phyloP scores from a whole-genome alignment of 257 asterid genomes.

The Solanum ossicruentum region DNA sequence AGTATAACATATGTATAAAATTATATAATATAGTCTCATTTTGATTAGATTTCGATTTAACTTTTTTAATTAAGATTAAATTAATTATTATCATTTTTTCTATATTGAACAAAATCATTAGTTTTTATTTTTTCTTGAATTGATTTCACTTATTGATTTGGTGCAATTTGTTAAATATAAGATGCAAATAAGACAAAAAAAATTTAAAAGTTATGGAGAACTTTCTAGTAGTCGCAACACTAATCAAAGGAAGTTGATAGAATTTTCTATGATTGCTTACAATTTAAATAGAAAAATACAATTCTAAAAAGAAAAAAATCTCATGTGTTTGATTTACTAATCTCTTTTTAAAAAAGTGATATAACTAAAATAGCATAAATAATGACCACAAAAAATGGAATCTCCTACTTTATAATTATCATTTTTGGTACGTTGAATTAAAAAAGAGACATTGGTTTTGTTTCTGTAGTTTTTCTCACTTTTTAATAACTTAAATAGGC shows the following conservation, averaged over 20 bases:
- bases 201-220: neutral
- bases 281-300: neutral
- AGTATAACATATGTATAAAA: neutral
- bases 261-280: neutral
- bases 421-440: neutral
- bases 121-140: neutral
- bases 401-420: neutral
- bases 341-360: neutral
- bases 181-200: neutral
- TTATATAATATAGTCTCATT: neutral
- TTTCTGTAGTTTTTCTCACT: neutral
- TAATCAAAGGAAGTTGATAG: neutral
- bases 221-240: neutral
- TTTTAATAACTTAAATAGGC: neutral
- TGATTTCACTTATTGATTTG: neutral
- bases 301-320: neutral
- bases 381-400: neutral
- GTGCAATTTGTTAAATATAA: neutral
- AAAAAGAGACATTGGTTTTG: neutral
- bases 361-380: neutral
- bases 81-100: neutral
- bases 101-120: neutral
- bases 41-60: neutral
- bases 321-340: neutral
- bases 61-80: neutral